Evolutionary conservation across 345 rosid species (phyloP), one percentile per base, ranked within the genome.

Genomic region (Kernera saxatilis): DNA sequence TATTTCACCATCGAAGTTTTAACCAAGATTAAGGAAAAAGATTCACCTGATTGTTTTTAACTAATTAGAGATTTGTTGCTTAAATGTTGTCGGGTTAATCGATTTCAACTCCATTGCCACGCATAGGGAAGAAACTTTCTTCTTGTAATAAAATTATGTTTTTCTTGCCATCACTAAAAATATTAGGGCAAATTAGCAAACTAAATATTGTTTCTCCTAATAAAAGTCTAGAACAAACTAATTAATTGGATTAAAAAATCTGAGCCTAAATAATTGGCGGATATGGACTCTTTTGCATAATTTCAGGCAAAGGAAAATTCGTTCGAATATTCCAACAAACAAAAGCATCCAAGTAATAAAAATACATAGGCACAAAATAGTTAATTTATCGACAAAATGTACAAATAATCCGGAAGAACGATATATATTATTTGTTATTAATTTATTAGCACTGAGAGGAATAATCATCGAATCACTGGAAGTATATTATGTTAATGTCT

Each of bases 341-440:
- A 36, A 54, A 63, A 64, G 25, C 71, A 73, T 65, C 77, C 66
- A 65, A 72, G 71, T 50, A 25, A 55, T 19, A 55, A 35, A 64
- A 64, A 44, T 37, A 64, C 71, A 55, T 5, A 58, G 15, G 29
- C 51, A 35, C 25, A 64, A 26, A 21, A 45, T 4, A 36, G 25
- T 5, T 55, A 46, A 56, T 45, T 26, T 26, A 10, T 46, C 26
- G 77, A 72, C 58, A 53, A 52, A 51, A 33, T 64, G 48, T 33
- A 41, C 55, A 22, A 44, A 53, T 64, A 64, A 43, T 63, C 39
- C 53, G 55, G 40, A 53, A 17, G 27, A 32, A 14, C 0, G 63
- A 50, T 27, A 22, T 51, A 53, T 2, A 27, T 18, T 2, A 27
- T 18, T 5, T 40, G 4, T 17, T 27, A 40, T 62, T 62, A 62